These are phyloP conservation scores for Xanthoparmelia taractica DNA, from an alignment of 495 filamentous ascomycete genomes.

Conservation along the genomic window DNA sequence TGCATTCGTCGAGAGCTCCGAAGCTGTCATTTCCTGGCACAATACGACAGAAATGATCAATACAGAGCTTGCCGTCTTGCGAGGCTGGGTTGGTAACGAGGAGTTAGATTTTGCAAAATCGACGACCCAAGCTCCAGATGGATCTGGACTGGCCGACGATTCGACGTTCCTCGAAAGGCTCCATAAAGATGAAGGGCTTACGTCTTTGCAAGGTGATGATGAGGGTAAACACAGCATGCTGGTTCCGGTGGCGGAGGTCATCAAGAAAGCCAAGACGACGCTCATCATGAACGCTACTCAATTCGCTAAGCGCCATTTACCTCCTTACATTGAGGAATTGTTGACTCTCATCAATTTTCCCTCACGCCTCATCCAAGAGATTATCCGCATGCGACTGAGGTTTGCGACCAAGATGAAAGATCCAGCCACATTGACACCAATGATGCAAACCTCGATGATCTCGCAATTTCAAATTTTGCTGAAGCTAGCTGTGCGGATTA, in stretches of 20 bases:
- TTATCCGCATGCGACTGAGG: constrained; percentile 84
- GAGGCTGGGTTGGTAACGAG: constrained; percentile 93
- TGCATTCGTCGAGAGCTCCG: constrained; percentile 69
- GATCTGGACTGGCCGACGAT: constrained; percentile 70
- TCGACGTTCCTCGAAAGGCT: constrained; percentile 92
- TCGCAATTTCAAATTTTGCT: constrained; percentile 90
- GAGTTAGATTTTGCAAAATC: constrained; percentile 80
- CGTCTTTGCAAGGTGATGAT: constrained; percentile 67
- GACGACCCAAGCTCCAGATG: constrained; percentile 46
- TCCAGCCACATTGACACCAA: constrained; percentile 68
- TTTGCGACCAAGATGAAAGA: constrained; percentile 95
- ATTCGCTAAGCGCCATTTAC: constrained; percentile 85
- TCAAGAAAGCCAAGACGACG: constrained; percentile 86
- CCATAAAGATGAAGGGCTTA: constrained; percentile 93
- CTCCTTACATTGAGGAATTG: constrained; percentile 94
- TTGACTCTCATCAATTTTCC: constrained; percentile 95
- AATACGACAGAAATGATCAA: constrained; percentile 98
- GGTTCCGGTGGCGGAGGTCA: constrained; percentile 70
- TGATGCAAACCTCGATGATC: constrained; percentile 96
- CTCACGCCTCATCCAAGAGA: constrained; percentile 89
- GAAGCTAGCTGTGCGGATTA: constrained; percentile 83
- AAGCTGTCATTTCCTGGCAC: constrained; percentile 88
- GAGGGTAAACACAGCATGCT: constrained; percentile 69
- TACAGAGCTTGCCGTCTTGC: constrained; percentile 80
- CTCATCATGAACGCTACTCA: constrained; percentile 78